phyloP scores from a whole-genome alignment of 2,329 filamentous ascomycete species.

The Monilinia fructicola region DNA sequence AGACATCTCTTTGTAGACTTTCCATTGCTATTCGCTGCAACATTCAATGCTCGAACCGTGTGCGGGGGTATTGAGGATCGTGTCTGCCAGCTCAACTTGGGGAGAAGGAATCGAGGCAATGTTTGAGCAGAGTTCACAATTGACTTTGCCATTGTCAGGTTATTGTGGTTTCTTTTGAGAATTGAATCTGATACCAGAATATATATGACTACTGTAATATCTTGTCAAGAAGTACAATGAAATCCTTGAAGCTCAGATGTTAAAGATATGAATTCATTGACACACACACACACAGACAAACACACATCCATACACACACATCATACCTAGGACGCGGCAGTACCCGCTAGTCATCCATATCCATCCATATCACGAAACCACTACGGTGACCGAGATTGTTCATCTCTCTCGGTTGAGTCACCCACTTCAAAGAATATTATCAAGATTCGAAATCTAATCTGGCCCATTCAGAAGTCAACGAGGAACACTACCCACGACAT shows the following conservation, averaged over 20 bases:
- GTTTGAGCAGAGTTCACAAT: constrained; percentile 30
- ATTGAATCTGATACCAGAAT: neutral
- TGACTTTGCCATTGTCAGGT: constrained; percentile 38
- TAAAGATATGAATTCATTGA: neutral
- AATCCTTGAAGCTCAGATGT: neutral
- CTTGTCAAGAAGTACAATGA: no score
- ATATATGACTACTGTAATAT: neutral
- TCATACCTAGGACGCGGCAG: neutral
- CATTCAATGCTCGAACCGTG: constrained; percentile 33
- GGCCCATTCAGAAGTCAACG: constrained; percentile 7
- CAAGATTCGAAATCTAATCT: constrained; percentile 21
- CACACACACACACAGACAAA: neutral
- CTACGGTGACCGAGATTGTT: constrained; percentile 21
- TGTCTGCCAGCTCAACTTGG: constrained; percentile 40
- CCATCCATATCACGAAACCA: neutral
- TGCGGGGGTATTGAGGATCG: constrained; percentile 24
- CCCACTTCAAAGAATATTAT: constrained; percentile 26
- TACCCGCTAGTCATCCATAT: constrained; percentile 9
- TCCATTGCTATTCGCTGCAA: constrained; percentile 25
- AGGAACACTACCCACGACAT: constrained; percentile 14
- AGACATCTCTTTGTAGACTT: constrained; percentile 16
- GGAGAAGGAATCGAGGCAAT: constrained; percentile 40
- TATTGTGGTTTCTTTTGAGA: neutral
- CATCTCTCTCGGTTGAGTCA: constrained; percentile 24
- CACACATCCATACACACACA: neutral